Evolutionary conservation across 1,284 basidiomycete genomes (phyloP).

Genomic region (Sporisorium graminicola): DNA sequence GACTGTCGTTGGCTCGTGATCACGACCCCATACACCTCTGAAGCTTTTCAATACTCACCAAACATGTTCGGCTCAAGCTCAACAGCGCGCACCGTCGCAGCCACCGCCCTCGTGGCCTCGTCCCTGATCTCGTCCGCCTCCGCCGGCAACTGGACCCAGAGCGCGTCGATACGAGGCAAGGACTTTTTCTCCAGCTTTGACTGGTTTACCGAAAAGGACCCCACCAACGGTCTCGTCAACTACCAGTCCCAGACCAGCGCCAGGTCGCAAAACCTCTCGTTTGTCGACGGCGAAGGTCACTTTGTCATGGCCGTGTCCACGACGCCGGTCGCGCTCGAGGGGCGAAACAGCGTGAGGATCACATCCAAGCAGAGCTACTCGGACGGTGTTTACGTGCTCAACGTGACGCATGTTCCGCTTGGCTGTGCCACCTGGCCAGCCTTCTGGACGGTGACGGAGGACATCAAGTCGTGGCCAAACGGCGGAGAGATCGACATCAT

Average conservation of each 20-base stretch:
- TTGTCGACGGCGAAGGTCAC: slow-evolving; percentile 44
- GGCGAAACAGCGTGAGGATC: slow-evolving; percentile 62
- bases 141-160: slow-evolving; percentile 48
- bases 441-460: slow-evolving; percentile 65
- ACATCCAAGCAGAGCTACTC: slow-evolving; percentile 56
- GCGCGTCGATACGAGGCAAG: slow-evolving; percentile 32
- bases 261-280: slow-evolving; percentile 56
- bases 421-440: slow-evolving; percentile 68
- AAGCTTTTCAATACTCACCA: not conserved
- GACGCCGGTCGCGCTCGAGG: slow-evolving; percentile 29
- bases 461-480: slow-evolving; percentile 54
- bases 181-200: slow-evolving; percentile 59
- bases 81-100: slow-evolving; percentile 8
- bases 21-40: not conserved
- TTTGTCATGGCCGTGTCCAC: slow-evolving; percentile 66
- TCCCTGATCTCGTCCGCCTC: slow-evolving; percentile 10
- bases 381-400: slow-evolving; percentile 66
- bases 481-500: slow-evolving; percentile 69
- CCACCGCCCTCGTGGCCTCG: slow-evolving; percentile 4
- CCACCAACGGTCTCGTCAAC: slow-evolving; percentile 64
- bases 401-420: slow-evolving; percentile 61
- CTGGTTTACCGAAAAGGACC: slow-evolving; percentile 57
- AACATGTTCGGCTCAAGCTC: slow-evolving; percentile 25
- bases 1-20: not conserved
- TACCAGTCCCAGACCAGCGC: slow-evolving; percentile 51